phyloP scores from a whole-genome alignment of 352 stramenopile species.

The Phytophthora citricola region DNA sequence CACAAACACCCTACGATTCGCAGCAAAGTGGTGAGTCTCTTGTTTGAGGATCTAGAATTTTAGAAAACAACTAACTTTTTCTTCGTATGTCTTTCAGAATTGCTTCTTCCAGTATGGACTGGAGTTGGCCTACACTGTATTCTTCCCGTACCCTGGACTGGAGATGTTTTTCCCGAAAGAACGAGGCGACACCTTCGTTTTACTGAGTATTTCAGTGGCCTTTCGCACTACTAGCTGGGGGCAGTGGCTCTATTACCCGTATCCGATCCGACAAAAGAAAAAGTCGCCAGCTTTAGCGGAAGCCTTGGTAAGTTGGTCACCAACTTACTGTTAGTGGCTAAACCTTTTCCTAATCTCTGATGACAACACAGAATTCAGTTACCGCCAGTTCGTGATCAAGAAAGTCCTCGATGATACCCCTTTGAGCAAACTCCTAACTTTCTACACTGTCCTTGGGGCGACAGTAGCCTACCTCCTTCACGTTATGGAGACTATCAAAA shows the following conservation, averaged over 20 bases:
- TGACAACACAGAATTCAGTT: slow-evolving; percentile 61
- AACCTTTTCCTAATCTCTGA: background rate
- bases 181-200: slow-evolving; percentile 41
- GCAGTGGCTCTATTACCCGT: slow-evolving; percentile 68
- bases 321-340: too few relatives aligned
- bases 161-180: slow-evolving; percentile 39
- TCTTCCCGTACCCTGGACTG: slow-evolving; percentile 65
- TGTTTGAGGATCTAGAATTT: background rate
- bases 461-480: slow-evolving; percentile 53
- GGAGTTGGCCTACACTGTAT: slow-evolving; percentile 42
- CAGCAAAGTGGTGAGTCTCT: slow-evolving; percentile 19
- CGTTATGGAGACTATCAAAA: slow-evolving; percentile 57
- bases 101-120: slow-evolving; percentile 24
- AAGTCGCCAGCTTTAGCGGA: slow-evolving; percentile 64
- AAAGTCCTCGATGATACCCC: slow-evolving; percentile 71
- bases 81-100: slow-evolving; percentile 7
- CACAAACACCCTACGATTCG: background rate
- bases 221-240: slow-evolving; percentile 60
- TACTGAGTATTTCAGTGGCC: slow-evolving; percentile 49
- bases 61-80: background rate
- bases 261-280: slow-evolving; percentile 76
- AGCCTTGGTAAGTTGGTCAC: slow-evolving; percentile 46
- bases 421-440: slow-evolving; percentile 47
- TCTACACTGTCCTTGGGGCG: slow-evolving; percentile 31
- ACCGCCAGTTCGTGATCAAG: slow-evolving; percentile 75